These are phyloP conservation scores for Chalciporus sp. DNA, from an alignment of 1,284 basidiomycete genomes.

Conservation along the genomic window DNA sequence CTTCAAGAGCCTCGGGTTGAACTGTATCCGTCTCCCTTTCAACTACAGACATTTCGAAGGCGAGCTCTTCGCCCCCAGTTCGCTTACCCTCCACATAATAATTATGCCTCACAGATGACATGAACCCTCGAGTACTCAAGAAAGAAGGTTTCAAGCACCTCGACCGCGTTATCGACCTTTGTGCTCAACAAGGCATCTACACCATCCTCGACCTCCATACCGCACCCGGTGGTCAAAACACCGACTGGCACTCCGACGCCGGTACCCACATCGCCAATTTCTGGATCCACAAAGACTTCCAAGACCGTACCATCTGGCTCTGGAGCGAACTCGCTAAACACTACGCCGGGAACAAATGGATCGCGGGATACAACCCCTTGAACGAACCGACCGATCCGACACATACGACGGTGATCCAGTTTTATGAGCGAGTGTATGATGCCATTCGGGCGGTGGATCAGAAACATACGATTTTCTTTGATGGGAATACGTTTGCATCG, in stretches of 20 bases:
- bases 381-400: constrained; percentile 75
- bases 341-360: constrained; percentile 70
- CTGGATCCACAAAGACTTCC: constrained; percentile 78
- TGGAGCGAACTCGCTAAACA: constrained; percentile 70
- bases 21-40: constrained; percentile 70
- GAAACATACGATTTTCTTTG: constrained; percentile 66
- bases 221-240: constrained; percentile 62
- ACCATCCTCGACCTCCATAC: constrained; percentile 66
- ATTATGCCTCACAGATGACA: constrained; percentile 47
- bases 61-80: constrained; percentile 13
- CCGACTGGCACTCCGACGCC: constrained; percentile 56
- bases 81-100: background rate
- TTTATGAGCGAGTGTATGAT: constrained; percentile 66
- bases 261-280: constrained; percentile 61
- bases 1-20: constrained; percentile 69
- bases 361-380: constrained; percentile 72
- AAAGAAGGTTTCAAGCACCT: constrained; percentile 63
- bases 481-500: constrained; percentile 75
- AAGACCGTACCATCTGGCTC: constrained; percentile 69
- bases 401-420: constrained; percentile 52
- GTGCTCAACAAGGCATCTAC: constrained; percentile 59
- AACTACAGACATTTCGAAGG: constrained; percentile 72
- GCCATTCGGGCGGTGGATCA: constrained; percentile 68
- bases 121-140: constrained; percentile 65
- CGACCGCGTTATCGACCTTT: constrained; percentile 60